Conservation (phyloP, 2,329 filamentous ascomycete species). For the Cladosporium oxysporum region DNA sequence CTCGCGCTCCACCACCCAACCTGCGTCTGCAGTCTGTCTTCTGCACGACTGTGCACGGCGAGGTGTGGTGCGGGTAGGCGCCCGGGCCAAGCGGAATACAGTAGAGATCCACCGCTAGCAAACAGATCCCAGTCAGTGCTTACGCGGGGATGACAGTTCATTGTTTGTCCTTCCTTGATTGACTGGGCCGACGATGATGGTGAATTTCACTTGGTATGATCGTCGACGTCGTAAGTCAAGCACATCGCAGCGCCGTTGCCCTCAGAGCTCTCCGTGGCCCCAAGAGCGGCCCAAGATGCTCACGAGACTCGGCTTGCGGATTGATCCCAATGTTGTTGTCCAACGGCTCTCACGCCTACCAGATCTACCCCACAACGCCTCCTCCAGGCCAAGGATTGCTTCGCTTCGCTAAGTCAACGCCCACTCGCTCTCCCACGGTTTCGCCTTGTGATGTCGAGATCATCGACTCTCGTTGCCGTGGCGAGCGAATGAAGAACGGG, state of each 20-base stretch:
- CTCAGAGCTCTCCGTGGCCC: not conserved
- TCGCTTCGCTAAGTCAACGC: not conserved
- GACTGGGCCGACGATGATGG: not conserved
- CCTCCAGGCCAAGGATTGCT: not conserved
- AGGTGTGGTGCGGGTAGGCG: slow-evolving; percentile 1
- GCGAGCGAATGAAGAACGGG: not conserved
- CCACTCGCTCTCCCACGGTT: not conserved
- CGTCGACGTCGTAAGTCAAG: slow-evolving; percentile 9
- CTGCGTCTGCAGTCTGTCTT: slow-evolving; percentile 14
- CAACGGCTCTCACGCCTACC: slow-evolving; percentile 5
- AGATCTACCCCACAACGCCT: slow-evolving; percentile 16
- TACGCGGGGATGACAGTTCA: slow-evolving; percentile 16
- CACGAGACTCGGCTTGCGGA: slow-evolving; percentile 2
- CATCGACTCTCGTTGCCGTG: slow-evolving; percentile 8
- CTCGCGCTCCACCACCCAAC: not conserved
- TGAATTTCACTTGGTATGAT: slow-evolving; percentile 7
- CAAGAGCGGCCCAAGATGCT: not conserved
- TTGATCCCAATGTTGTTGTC: not conserved
- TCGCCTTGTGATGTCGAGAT: slow-evolving; percentile 1
- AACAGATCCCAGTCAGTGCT: slow-evolving; percentile 15
- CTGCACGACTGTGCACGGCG: slow-evolving; percentile 7
- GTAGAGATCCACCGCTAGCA: slow-evolving; percentile 6
- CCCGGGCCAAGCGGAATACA: slow-evolving; percentile 10
- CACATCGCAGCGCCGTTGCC: not conserved
- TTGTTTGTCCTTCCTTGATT: slow-evolving; percentile 4